Evolutionary conservation across 768 basidiomycete genomes (phyloP).

Genomic region (Psilocybe sp.): DNA sequence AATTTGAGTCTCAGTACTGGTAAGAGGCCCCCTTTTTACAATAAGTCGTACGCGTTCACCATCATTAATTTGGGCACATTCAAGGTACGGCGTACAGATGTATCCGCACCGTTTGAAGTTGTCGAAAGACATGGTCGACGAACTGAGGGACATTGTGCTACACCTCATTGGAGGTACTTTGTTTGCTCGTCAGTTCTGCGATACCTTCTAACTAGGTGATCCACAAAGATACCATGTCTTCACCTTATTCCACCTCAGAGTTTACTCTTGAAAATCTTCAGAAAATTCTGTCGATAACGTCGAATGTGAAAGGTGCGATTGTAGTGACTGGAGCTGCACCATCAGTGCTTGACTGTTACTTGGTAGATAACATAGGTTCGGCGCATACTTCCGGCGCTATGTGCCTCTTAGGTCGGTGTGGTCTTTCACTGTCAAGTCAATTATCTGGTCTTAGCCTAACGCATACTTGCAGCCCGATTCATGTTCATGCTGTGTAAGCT

Average conservation of each 20-base stretch:
- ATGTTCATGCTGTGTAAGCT: background rate
- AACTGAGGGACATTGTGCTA: slow-evolving; percentile 27
- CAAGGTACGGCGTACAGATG: slow-evolving; percentile 28
- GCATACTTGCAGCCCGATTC: slow-evolving; percentile 6
- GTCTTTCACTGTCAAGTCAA: background rate
- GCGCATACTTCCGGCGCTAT: background rate
- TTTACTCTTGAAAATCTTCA: slow-evolving; percentile 20
- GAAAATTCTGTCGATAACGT: slow-evolving; percentile 17
- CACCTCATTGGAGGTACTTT: slow-evolving; percentile 26
- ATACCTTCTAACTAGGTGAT: background rate
- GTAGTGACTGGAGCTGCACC: no score
- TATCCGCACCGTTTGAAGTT: slow-evolving; percentile 21
- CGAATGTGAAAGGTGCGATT: no score
- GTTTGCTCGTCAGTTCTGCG: background rate
- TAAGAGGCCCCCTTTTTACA: slow-evolving; percentile 1
- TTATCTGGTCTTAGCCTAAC: slow-evolving; percentile 1
- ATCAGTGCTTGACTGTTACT: background rate
- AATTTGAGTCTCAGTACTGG: slow-evolving; percentile 18
- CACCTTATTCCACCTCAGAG: slow-evolving; percentile 3
- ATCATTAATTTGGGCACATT: background rate
- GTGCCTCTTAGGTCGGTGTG: background rate
- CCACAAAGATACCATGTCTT: slow-evolving; percentile 8
- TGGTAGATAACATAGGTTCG: slow-evolving; percentile 26
- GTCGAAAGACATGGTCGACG: slow-evolving; percentile 19
- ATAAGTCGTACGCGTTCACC: background rate